Evolutionary conservation across 2,329 filamentous ascomycete genomes (phyloP).

Genomic region (Xylaria multiplex): DNA sequence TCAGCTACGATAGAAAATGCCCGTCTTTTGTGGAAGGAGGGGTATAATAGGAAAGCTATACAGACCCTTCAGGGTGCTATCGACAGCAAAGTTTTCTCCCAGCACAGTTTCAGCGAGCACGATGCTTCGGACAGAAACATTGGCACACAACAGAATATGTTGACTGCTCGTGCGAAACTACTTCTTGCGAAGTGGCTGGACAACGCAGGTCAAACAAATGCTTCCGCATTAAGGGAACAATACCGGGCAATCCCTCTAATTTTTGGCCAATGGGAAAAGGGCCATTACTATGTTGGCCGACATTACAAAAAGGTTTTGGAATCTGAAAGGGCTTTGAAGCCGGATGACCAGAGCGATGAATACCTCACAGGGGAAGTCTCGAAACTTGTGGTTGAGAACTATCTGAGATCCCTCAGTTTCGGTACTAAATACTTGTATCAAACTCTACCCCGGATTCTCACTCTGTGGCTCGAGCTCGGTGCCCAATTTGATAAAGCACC

Average conservation of each 20-base stretch:
- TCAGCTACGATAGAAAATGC: conserved; percentile 95
- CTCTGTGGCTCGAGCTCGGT: conserved; percentile 93
- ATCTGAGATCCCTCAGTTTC: conserved; percentile 83
- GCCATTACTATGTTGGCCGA: conserved; percentile 94
- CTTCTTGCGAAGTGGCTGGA: conserved; percentile 97
- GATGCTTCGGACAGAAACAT: conserved; percentile 54
- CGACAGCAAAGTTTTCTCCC: conserved; percentile 77
- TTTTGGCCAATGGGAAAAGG: conserved; percentile 86
- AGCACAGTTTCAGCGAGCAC: conserved; percentile 51
- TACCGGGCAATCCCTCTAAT: conserved; percentile 85
- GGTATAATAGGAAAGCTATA: conserved; percentile 93
- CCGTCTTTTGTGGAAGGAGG: conserved; percentile 90
- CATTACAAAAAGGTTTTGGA: conserved; percentile 98
- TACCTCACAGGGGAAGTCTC: conserved; percentile 84
- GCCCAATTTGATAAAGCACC: conserved; percentile 74
- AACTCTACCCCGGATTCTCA: conserved; percentile 89
- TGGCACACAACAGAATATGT: conserved; percentile 64
- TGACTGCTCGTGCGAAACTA: conserved; percentile 83
- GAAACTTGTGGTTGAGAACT: conserved; percentile 90
- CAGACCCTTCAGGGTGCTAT: conserved; percentile 90
- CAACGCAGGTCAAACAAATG: conserved; percentile 90
- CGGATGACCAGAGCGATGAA: conserved; percentile 79
- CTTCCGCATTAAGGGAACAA: conserved; percentile 78
- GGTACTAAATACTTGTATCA: conserved; percentile 97
- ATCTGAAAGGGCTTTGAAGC: conserved; percentile 80